Evolutionary conservation across 176 grass and related monocot genomes (phyloP).

Genomic region (Ananas comosus): DNA sequence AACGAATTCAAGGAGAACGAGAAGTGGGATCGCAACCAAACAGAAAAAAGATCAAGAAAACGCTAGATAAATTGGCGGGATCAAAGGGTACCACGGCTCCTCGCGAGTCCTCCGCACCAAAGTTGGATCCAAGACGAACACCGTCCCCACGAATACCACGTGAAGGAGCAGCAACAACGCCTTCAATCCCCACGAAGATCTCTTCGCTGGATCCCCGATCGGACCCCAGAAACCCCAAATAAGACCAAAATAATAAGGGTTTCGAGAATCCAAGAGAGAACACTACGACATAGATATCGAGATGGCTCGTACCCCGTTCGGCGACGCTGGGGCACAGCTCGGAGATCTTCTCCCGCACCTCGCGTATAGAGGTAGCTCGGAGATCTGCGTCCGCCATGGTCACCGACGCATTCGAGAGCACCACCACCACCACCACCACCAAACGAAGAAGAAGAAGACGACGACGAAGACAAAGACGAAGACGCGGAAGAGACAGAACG

Average conservation of each 20-base stretch:
- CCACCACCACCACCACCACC: not conserved
- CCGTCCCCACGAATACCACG: constrained; percentile 51
- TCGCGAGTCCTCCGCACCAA: constrained; percentile 44
- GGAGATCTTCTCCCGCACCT: constrained; percentile 19
- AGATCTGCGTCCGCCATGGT: constrained; percentile 15
- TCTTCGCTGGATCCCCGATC: constrained; percentile 38
- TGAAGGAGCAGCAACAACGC: constrained; percentile 68
- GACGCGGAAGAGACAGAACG: not conserved
- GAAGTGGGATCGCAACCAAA: not conserved
- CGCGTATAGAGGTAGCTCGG: constrained; percentile 9
- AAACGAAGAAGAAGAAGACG: constrained; percentile 1
- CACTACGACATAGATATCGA: constrained; percentile 6
- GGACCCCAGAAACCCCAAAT: not conserved
- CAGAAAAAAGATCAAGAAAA: constrained; percentile 2
- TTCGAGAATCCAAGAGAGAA: constrained; percentile 3
- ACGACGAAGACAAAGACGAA: not conserved
- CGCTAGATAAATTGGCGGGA: not conserved
- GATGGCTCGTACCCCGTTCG: constrained; percentile 44
- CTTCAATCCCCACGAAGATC: constrained; percentile 51
- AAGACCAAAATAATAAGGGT: not conserved
- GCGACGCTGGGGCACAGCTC: constrained; percentile 34
- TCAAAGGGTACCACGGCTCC: constrained; percentile 49
- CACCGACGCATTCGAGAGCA: not conserved
- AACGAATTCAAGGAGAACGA: too few species aligned
- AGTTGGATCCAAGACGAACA: constrained; percentile 60